These are phyloP conservation scores for Dothistroma pini DNA, from an alignment of 2,329 filamentous ascomycete species.

Conservation along the genomic window DNA sequence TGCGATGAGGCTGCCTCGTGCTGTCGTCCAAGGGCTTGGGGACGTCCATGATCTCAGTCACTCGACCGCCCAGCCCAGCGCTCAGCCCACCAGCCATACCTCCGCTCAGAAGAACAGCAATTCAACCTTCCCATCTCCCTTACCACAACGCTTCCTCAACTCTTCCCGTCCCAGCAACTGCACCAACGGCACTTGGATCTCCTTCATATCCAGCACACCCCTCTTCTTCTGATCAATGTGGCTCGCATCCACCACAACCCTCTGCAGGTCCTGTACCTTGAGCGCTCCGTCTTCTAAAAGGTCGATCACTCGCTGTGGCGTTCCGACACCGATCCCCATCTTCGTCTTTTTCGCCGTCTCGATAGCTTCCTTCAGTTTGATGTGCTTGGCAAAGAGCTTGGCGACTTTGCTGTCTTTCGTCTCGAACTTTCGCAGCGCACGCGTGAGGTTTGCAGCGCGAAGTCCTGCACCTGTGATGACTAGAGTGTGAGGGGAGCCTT, in stretches of 20 bases:
- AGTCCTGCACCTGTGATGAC: constrained; percentile 82
- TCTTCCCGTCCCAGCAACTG: constrained; percentile 67
- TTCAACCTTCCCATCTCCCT: constrained; percentile 49
- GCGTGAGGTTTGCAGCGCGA: constrained; percentile 78
- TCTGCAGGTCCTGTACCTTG: constrained; percentile 65
- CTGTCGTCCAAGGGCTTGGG: no score
- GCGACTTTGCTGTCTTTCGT: constrained; percentile 73
- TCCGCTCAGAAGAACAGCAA: constrained; percentile 61
- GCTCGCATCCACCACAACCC: constrained; percentile 84
- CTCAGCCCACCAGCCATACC: no score
- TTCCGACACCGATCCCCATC: constrained; percentile 86
- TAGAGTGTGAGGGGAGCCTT: constrained; percentile 68
- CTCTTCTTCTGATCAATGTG: constrained; percentile 94
- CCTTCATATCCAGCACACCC: constrained; percentile 91
- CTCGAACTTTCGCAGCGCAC: constrained; percentile 72
- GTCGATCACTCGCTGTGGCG: constrained; percentile 76
- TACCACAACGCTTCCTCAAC: constrained; percentile 65
- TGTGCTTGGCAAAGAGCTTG: constrained; percentile 97
- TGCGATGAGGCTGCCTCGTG: no score
- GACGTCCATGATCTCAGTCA: no score
- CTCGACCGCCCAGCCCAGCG: no score
- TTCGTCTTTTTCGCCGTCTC: constrained; percentile 64
- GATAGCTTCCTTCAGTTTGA: constrained; percentile 86
- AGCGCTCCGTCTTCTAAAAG: constrained; percentile 76
- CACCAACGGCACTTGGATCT: constrained; percentile 77